Evolutionary conservation across 768 basidiomycete genomes (phyloP), one percentile per base, ranked within the genome.

Genomic region (Pleurotus salmoneostramineus): DNA sequence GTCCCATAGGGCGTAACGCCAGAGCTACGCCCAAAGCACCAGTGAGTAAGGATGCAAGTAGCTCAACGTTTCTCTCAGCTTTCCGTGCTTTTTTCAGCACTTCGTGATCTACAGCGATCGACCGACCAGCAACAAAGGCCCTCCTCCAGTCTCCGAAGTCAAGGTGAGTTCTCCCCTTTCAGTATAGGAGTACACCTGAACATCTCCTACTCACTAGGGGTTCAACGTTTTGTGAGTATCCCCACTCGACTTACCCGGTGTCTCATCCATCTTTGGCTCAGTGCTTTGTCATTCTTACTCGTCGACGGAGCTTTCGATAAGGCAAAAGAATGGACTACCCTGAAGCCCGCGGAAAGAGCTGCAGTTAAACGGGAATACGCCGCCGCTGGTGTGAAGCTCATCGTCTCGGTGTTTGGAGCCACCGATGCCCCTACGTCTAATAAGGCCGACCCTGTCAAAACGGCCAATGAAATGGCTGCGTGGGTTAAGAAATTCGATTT

Each of bases 341-440:
- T 84, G 33, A 77, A 74, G 11, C 73, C 65, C 32, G 66, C 70
- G 6, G 72, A 84, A 50, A 77, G 86, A 36, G 63, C 78, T 43
- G 65, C 73, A 34, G 69, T 83, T 62, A 78, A 83, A 63, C 66
- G 78, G 0, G 70, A 80, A 55, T 87, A 85, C 64, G 71, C 73
- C 21, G 76, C 78, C 11, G 84, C 83, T 5, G 85, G 85, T 1
- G 79, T 87, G 66, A 81, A 77, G 57, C 67, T 87, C 21, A 79
- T 86, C 59, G 87, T 88, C 6, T 85, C 85, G 32, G 82, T 78
- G 1, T 89, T 87, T 64, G 86, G 85, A 34, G 72, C 84, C 2
- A 74, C 72, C 5, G 81, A 84, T 63, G 71, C 73, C 15, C 87
- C 88, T 3, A 89, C 87, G 6, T 74, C 78, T 7, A 70, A 63